These are phyloP conservation scores for Vigna hirtella DNA, from an alignment of 306 rosid genomes.

Conservation along the genomic window DNA sequence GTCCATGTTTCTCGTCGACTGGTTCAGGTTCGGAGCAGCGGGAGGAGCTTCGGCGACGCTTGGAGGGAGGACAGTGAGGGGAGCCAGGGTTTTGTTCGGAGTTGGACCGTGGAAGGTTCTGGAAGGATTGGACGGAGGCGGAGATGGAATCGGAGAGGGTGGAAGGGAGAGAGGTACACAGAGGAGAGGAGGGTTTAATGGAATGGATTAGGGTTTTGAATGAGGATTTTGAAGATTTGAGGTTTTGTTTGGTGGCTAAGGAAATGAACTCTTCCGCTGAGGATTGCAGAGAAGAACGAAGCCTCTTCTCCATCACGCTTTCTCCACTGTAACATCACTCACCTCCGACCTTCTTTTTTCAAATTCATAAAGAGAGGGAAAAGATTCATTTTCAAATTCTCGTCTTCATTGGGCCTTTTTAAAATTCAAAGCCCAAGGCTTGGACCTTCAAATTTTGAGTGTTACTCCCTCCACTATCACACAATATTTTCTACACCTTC, in stretches of 20 bases:
- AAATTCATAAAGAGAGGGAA: constrained; percentile 16
- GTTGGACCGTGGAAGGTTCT: constrained; percentile 40
- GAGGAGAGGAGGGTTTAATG: constrained; percentile 63
- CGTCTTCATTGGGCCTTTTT: neutral
- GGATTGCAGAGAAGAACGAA: constrained; percentile 71
- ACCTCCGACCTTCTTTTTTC: neutral
- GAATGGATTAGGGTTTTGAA: constrained; percentile 77
- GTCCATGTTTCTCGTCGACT: constrained; percentile 31
- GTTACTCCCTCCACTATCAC: too few relatives aligned
- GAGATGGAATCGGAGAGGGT: constrained; percentile 63
- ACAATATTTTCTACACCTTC: too few relatives aligned
- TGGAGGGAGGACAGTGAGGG: constrained; percentile 71
- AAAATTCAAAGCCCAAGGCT: neutral
- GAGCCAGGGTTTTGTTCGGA: constrained; percentile 30
- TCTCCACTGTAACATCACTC: neutral
- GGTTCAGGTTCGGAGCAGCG: constrained; percentile 50
- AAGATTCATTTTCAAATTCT: constrained; percentile 32
- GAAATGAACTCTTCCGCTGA: constrained; percentile 71
- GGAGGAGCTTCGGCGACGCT: constrained; percentile 70
- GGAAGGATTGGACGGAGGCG: constrained; percentile 56
- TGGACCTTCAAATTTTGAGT: too few relatives aligned
- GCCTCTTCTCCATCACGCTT: constrained; percentile 70
- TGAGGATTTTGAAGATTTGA: constrained; percentile 69
- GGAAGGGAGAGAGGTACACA: constrained; percentile 67
- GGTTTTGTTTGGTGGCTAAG: constrained; percentile 54